Base-by-base conservation (phyloP, 2,329 filamentous ascomycete species). In the Chrysoporthe austroafricana region DNA sequence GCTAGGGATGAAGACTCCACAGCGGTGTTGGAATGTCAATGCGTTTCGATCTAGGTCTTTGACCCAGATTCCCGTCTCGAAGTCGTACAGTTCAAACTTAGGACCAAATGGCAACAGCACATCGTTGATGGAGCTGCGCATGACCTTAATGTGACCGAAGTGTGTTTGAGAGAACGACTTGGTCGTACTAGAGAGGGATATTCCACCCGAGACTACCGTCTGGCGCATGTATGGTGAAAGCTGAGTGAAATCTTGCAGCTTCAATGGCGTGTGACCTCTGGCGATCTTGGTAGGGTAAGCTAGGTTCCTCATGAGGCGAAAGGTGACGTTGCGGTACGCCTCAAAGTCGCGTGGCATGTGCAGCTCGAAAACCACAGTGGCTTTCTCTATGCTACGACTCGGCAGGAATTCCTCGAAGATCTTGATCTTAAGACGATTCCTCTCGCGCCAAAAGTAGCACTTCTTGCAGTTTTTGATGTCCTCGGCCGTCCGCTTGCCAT, bases 11-110 rank as follows among this genome's bases (percentile, higher is more conserved):
- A 13, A 11, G 48, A 74, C 16, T 2, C 66, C 59, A 36, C 81
- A 85, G 63, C 83, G 81, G 67, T 85, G 81, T 1, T 78, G 77
- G 54, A 88, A 81, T 0, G 78, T 83, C 2, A 81, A 75, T 3
- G 72, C 16, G 2, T 62, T 2, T 5, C 34, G 21, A n/a, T 63
- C 32, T 4, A 68, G 36, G 11, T 52, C n/a, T 5, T 34, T 18
- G 8, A 67, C 11, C 67, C 67, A 69, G 2, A 69, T 39, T 1
- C 32, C 26, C 1, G 42, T 16, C 18, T 16, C 54, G 3, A 34
- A 8, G 14, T 66, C 63, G 6, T 61, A 69, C 3, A 66, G 64
- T 52, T 36, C 3, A 66, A 69, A 6, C 43, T 8, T 3, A 44
- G 67, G 6, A 5, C 67, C 13, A 66, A 62, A 1, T 26, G 67